Conservation (phyloP, 23 red algal species). For the Pyropia haitanensis region DNA sequence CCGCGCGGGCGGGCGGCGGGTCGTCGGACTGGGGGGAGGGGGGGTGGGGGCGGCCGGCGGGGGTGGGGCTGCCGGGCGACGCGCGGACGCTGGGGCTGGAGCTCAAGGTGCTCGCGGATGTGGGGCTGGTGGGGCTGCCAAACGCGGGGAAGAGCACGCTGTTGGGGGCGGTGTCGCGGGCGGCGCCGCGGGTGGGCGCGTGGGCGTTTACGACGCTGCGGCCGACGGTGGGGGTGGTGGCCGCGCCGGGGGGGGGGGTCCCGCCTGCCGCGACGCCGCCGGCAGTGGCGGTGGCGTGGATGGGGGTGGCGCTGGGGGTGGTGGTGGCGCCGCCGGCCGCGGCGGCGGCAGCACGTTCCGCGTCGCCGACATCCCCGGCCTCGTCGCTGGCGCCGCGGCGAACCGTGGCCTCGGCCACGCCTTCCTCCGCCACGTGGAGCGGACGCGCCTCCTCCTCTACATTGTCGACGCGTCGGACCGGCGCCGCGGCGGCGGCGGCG, state of each 20-base stretch:
- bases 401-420: slow-evolving; percentile 76
- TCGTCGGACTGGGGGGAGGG: slow-evolving; percentile 2
- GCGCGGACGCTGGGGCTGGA: slow-evolving; percentile 48
- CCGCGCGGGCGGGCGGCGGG: too few species aligned
- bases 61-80: slow-evolving; percentile 27
- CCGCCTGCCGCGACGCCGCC: slow-evolving; percentile 42
- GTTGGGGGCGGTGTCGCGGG: slow-evolving; percentile 47
- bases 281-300: slow-evolving; percentile 54
- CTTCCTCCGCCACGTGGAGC: slow-evolving; percentile 80
- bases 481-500: too few species aligned
- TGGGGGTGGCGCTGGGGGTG: slow-evolving; percentile 50
- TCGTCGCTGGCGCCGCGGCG: slow-evolving; percentile 58
- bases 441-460: slow-evolving; percentile 61
- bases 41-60: slow-evolving; percentile 11
- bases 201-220: slow-evolving; percentile 86
- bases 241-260: slow-evolving; percentile 3
- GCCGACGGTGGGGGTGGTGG: slow-evolving; percentile 67
- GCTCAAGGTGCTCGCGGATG: slow-evolving; percentile 81
- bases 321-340: slow-evolving; percentile 35
- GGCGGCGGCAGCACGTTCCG: slow-evolving; percentile 9
- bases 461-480: slow-evolving; percentile 53
- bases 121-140: slow-evolving; percentile 82
- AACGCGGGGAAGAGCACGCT: slow-evolving; percentile 87
- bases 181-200: slow-evolving; percentile 62
- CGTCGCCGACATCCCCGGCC: slow-evolving; percentile 81